Conservation (phyloP, 768 basidiomycete species). For the Psilocybe cubensis region DNA sequence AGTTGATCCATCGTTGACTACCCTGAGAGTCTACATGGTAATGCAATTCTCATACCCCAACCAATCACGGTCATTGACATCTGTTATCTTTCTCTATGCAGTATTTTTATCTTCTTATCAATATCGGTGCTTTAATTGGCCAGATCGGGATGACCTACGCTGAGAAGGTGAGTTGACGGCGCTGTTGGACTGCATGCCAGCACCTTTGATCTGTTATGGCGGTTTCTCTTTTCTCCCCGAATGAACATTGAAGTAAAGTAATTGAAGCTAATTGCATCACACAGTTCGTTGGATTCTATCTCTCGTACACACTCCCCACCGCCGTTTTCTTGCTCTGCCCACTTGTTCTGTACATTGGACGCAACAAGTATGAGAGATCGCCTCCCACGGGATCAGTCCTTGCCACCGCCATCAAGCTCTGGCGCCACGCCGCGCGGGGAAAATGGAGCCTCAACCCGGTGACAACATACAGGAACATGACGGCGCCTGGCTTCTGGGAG, state of each 20-base stretch:
- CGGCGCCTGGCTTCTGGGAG: constrained; percentile 75
- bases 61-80: no score
- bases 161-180: constrained; percentile 49
- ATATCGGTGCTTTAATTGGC: constrained; percentile 71
- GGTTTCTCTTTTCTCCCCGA: constrained; percentile 16
- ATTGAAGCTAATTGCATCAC: background rate
- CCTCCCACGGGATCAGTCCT: constrained; percentile 73
- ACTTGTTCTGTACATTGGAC: constrained; percentile 56
- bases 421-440: constrained; percentile 47
- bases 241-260: background rate
- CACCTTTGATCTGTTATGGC: no score
- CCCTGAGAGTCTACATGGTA: constrained; percentile 77
- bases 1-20: constrained; percentile 72
- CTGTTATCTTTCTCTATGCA: constrained; percentile 21
- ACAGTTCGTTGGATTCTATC: constrained; percentile 67
- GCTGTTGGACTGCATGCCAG: no score
- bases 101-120: constrained; percentile 77
- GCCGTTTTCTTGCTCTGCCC: constrained; percentile 64
- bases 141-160: constrained; percentile 73
- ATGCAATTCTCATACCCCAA: constrained; percentile 21
- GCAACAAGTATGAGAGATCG: constrained; percentile 54
- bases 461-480: constrained; percentile 48
- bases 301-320: constrained; percentile 71
- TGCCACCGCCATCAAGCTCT: constrained; percentile 49
- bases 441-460: constrained; percentile 62